Conservation (phyloP, 202 grass and related monocot genomes). For the Musa balbisiana region DNA sequence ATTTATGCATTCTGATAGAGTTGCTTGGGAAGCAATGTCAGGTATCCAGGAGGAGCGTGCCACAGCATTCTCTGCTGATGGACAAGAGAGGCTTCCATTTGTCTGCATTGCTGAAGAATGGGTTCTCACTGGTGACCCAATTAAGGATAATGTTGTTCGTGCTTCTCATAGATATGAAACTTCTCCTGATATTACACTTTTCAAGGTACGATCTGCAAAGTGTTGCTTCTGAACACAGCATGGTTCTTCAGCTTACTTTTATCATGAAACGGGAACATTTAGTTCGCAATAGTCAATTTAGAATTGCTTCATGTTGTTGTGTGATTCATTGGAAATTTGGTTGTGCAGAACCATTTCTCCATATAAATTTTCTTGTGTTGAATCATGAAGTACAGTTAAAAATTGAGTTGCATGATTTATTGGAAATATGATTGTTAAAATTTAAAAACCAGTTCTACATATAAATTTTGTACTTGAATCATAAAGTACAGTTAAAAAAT, state of each 20-base stretch:
- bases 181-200: constrained; percentile 91
- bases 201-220: constrained; percentile 50
- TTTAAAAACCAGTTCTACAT: no score
- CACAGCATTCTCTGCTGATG: constrained; percentile 52
- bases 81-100: constrained; percentile 67
- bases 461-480: no score
- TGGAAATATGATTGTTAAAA: no score
- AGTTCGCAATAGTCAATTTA: neutral
- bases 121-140: constrained; percentile 72
- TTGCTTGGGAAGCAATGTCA: constrained; percentile 50
- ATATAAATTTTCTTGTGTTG: no score
- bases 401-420: no score
- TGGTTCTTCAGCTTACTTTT: neutral
- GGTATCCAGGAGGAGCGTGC: constrained; percentile 50
- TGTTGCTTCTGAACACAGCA: neutral
- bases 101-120: constrained; percentile 85
- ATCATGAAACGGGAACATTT: no score
- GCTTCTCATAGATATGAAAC: constrained; percentile 78
- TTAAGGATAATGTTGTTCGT: constrained; percentile 65
- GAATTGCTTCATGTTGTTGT: no score
- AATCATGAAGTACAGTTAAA: no score
- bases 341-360: no score
- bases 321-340: no score
- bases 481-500: no score
- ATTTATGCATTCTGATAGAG: constrained; percentile 53